Percentiles rank a stretch among this genome's conserved stretches.
These are phyloP conservation scores for Mycena sanguinolenta DNA, from an alignment of 768 basidiomycete genomes.

Conservation along the genomic window DNA sequence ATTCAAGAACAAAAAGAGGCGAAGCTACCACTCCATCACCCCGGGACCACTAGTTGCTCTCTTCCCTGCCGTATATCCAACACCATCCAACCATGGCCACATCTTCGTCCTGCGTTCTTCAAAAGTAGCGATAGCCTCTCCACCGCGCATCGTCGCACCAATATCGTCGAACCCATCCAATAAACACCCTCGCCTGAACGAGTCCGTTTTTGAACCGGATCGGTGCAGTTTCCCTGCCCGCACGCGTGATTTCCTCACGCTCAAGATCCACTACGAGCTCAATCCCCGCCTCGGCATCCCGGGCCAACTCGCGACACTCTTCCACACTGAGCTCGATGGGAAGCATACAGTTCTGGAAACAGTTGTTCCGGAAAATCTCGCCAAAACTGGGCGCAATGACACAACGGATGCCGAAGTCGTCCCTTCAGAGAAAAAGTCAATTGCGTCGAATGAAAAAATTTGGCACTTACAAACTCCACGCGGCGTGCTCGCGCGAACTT, in stretches of 20 bases:
- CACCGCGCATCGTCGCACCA: slow-evolving; percentile 89
- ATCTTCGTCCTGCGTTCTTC: slow-evolving; percentile 79
- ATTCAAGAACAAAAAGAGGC: too few relatives aligned
- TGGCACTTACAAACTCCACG: slow-evolving; percentile 83
- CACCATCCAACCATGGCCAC: slow-evolving; percentile 98
- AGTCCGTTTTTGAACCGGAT: slow-evolving; percentile 86
- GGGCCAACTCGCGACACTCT: slow-evolving; percentile 75
- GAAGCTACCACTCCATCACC: slow-evolving; percentile 26
- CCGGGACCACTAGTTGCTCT: neutral
- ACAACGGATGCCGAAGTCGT: slow-evolving; percentile 91
- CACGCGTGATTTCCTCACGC: slow-evolving; percentile 79
- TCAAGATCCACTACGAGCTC: slow-evolving; percentile 90
- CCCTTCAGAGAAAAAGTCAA: slow-evolving; percentile 53
- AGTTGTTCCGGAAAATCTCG: slow-evolving; percentile 90
- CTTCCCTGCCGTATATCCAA: slow-evolving; percentile 57
- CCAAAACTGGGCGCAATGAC: slow-evolving; percentile 91
- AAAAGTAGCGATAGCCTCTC: slow-evolving; percentile 75
- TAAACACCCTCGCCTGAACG: slow-evolving; percentile 93
- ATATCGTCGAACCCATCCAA: slow-evolving; percentile 97
- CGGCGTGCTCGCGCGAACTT: slow-evolving; percentile 91
- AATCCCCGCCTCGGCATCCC: slow-evolving; percentile 80
- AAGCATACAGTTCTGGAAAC: slow-evolving; percentile 94
- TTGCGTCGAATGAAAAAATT: too few relatives aligned
- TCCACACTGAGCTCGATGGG: slow-evolving; percentile 78
- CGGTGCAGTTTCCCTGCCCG: slow-evolving; percentile 67